Percentiles rank a stretch among this genome's conserved stretches.
These are phyloP conservation scores for Pichia sp. DNA, from an alignment of 1,139 yeast species.

Conservation along the genomic window DNA sequence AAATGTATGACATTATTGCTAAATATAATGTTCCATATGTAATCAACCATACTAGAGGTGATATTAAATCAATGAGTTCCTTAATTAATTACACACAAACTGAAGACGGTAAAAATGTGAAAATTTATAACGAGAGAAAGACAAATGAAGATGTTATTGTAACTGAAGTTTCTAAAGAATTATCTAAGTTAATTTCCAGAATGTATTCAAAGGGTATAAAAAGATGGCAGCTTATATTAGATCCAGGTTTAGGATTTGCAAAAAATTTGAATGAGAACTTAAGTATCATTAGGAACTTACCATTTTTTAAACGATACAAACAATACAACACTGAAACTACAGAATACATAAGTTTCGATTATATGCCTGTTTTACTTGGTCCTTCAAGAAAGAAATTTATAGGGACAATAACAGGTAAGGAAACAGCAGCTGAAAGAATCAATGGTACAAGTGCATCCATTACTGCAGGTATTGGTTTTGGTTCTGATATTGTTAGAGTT, in stretches of 20 bases:
- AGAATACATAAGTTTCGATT: constrained; percentile 39
- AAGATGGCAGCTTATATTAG: constrained; percentile 87
- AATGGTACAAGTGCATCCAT: constrained; percentile 75
- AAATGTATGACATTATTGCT: constrained; percentile 64
- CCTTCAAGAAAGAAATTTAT: constrained; percentile 85
- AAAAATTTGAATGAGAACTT: constrained; percentile 66
- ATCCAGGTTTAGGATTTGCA: constrained; percentile 96
- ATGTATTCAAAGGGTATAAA: constrained; percentile 62
- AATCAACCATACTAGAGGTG: constrained; percentile 81
- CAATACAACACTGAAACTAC: constrained; percentile 19
- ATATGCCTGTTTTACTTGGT: constrained; percentile 70
- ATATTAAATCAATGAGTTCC: constrained; percentile 64
- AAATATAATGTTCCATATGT: constrained; percentile 69
- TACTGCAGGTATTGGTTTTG: constrained; percentile 66
- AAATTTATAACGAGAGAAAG: constrained; percentile 24
- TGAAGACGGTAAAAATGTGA: constrained; percentile 35
- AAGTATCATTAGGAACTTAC: constrained; percentile 52
- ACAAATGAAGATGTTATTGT: constrained; percentile 24
- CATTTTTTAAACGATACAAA: constrained; percentile 47
- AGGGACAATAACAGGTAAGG: constrained; percentile 56
- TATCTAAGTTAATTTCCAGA: constrained; percentile 46
- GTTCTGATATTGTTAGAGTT: constrained; percentile 78
- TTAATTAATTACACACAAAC: constrained; percentile 46
- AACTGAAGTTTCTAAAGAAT: constrained; percentile 57
- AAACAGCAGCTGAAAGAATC: constrained; percentile 52